Percentiles rank a stretch among this genome's conserved stretches.
Conservation (phyloP, 441 rosid species). For the Francoa sonchifolia region DNA sequence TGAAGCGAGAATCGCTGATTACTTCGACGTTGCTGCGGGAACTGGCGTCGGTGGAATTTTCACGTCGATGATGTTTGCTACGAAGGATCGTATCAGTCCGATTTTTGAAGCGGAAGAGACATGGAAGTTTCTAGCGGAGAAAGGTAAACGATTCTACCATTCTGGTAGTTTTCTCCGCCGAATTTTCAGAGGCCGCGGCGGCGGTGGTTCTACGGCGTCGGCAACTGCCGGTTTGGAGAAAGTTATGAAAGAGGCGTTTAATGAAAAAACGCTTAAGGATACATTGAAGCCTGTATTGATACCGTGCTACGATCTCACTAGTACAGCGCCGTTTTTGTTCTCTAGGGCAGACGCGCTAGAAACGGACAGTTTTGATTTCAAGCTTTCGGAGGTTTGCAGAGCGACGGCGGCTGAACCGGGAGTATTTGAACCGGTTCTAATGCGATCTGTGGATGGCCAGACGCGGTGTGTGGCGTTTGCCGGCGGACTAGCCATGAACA, state of each 20-base stretch:
- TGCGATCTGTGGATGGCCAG: conserved; percentile 60
- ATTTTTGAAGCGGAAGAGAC: conserved; percentile 69
- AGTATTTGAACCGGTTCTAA: conserved; percentile 46
- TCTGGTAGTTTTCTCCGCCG: conserved; percentile 31
- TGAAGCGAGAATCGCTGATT: conserved; percentile 73
- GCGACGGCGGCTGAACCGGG: conserved; percentile 94
- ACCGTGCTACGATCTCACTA: conserved; percentile 81
- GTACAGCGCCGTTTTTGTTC: conserved; percentile 77
- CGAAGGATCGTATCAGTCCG: conserved; percentile 59
- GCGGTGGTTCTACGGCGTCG: conserved; percentile 22
- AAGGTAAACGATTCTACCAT: conserved; percentile 49
- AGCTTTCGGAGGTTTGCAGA: conserved; percentile 77
- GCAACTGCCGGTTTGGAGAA: conserved; percentile 41
- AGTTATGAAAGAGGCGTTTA: conserved; percentile 50
- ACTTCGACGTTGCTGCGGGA: conserved; percentile 84
- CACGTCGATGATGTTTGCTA: conserved; percentile 75
- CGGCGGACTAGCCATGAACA: conserved; percentile 76
- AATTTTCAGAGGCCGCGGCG: conserved; percentile 28
- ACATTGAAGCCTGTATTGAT: conserved; percentile 78
- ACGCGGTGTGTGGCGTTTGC: conserved; percentile 79
- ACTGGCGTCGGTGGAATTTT: conserved; percentile 80
- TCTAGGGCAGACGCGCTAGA: conserved; percentile 91
- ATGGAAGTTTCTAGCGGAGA: conserved; percentile 64
- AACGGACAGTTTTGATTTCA: conserved; percentile 69
- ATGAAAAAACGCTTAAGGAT: conserved; percentile 55